Evolutionary conservation across 805 yeast species (phyloP), one percentile per base, ranked within the genome.

Genomic region (Suhomyces sp.): DNA sequence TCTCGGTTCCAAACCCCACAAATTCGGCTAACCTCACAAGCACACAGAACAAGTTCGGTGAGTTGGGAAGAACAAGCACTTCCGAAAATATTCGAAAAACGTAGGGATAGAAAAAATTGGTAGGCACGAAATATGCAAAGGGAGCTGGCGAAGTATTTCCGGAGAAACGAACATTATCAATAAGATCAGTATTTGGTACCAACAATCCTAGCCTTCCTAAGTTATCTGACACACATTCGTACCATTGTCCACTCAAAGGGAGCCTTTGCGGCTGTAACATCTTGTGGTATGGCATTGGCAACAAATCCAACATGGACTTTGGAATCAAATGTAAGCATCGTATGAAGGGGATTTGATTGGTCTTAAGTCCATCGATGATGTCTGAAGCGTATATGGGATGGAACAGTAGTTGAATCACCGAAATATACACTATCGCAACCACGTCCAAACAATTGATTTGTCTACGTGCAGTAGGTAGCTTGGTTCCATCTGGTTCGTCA

Each of bases 341-440:
- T 43, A 70, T 54, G 44, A 66, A 75, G 2, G 86, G 84, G 1
- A 83, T 54, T 20, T 61, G 58, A 31, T 73, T 73, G 2, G 59
- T 46, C 19, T 64, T 48, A 4, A 74, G 54, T 55, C 72, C 59
- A 4, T 51, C 46, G 16, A 77, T 47, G 12, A 77, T 53, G 49
- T 80, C 84, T 36, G 58, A 54, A 4, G 72, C 43, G 47, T 72
- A 77, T 1, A 81, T 43, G 0, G 87, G 83, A 14, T 50, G 49
- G 19, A 68, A 40, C 19, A 68, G 63, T 42, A 77, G 45, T 37
- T 70, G 67, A 6, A 73, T 42, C n/a, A 74, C 50, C 2, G 80
- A 74, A 31, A 79, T 38, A 50, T 80, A 81, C 13, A 78, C 56
- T 1, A 80, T 47, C 5, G 70, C 45, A 5, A 63, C 45, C 9